phyloP scores from a whole-genome alignment of 352 stramenopile genomes.

The Globisporangium solare region DNA sequence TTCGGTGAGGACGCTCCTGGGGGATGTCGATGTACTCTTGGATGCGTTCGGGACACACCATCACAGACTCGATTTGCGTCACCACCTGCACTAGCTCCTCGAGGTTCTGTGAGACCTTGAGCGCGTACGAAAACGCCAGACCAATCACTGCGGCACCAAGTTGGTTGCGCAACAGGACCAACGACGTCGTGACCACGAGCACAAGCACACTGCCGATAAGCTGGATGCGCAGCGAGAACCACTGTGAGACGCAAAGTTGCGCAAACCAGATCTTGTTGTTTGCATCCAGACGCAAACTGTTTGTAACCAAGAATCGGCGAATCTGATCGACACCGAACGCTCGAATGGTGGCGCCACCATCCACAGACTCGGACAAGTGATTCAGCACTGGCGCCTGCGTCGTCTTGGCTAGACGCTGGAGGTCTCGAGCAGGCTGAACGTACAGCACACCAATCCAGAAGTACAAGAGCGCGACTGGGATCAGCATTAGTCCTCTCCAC shows the following conservation, averaged over 20 bases:
- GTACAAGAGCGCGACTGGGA: too few species aligned
- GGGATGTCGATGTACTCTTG: slow-evolving; percentile 81
- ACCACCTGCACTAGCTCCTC: slow-evolving; percentile 79
- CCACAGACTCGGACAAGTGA: too few species aligned
- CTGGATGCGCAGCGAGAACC: slow-evolving; percentile 27
- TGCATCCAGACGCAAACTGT: slow-evolving; percentile 29
- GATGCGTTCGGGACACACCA: slow-evolving; percentile 89
- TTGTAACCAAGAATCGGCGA: slow-evolving; percentile 4
- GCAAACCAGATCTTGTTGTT: slow-evolving; percentile 38
- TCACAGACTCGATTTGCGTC: slow-evolving; percentile 51
- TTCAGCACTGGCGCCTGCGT: too few species aligned
- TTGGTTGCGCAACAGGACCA: too few species aligned
- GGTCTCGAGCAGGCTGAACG: too few species aligned
- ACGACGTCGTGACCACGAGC: too few species aligned
- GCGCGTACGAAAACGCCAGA: slow-evolving; percentile 88
- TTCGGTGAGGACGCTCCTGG: slow-evolving; percentile 30
- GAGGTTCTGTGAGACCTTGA: slow-evolving; percentile 76
- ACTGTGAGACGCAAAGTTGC: slow-evolving; percentile 34
- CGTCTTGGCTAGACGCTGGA: too few species aligned
- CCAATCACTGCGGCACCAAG: slow-evolving; percentile 37
- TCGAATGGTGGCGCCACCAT: too few species aligned
- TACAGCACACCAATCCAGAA: too few species aligned
- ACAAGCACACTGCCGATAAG: too few species aligned
- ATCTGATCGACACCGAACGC: too few species aligned
- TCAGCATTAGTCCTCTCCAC: too few species aligned